Evolutionary conservation across 129 eudicot genomes (phyloP), one percentile per base, ranked within the genome.

Genomic region (Helichrysum umbraculigerum): DNA sequence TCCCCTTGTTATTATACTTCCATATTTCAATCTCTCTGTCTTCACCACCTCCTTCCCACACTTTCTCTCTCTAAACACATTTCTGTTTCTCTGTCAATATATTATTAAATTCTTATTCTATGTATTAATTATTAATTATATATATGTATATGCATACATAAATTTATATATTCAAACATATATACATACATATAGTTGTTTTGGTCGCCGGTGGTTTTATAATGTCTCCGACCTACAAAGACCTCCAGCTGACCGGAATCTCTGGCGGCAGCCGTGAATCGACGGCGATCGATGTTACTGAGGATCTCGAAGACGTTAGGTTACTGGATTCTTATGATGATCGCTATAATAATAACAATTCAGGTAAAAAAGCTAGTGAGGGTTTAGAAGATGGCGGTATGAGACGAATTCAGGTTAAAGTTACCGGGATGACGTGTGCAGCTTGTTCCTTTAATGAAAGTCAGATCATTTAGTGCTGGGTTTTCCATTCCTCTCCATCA

Each of bases 361-460:
- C 39, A 56, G 44, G 41, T 20, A 9, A 9, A 41, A 41, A 9
- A 41, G 47, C 47, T 41, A 37, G 9, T 15, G 52, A 74, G 34
- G 79, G 84, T 47, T 81, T 75, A 16, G 78, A 71, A 34, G 81
- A 81, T 47, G 41, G 70, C 9, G 79, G 74, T 5, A 56, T 67
- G 54, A 67, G 37, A 47, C 41, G 71, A 6, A 39, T 93, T 80
- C 89, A 87, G 85, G 90, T 93, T n/a, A 72, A 85, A 29, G 91
- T 93, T 9, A 84, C 85, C 3, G 98, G 98, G 83, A 91, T 93
- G 98, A 93, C 97, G 9, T 91, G 98, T 85, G 78, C 98, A 4
- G 97, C 98, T 12, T 93, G 98, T 69, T 91, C 97, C n/a, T n/a
- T n/a, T n/a, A n/a, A n/a, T n/a, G n/a, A n/a, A n/a, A n/a, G n/a